These are phyloP conservation scores for Yamadazyma triangularis DNA, from an alignment of 1,139 yeast species.

Conservation along the genomic window DNA sequence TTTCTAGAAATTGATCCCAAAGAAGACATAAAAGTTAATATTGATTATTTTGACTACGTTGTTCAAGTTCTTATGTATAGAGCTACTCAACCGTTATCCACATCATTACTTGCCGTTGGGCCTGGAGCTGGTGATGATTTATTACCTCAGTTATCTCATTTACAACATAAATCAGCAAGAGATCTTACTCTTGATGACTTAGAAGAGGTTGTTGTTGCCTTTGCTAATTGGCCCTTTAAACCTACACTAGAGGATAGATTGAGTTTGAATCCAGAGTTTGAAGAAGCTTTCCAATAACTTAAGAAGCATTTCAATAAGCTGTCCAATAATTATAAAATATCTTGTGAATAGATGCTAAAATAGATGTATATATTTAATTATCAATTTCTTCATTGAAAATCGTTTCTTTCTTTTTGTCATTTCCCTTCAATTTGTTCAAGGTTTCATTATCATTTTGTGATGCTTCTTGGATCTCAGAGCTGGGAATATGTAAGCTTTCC, in stretches of 20 bases:
- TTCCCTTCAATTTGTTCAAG: no score
- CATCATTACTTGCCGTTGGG: slow-evolving; percentile 55
- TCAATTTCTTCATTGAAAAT: not conserved
- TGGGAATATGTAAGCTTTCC: no score
- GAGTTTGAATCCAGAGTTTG: slow-evolving; percentile 8
- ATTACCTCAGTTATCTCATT: slow-evolving; percentile 15
- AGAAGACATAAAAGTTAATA: slow-evolving; percentile 26
- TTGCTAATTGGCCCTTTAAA: slow-evolving; percentile 81
- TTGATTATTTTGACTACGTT: slow-evolving; percentile 64
- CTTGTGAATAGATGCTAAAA: not conserved
- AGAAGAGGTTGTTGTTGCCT: slow-evolving; percentile 43
- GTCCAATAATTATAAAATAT: not conserved
- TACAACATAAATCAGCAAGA: slow-evolving; percentile 38
- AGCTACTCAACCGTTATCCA: slow-evolving; percentile 32
- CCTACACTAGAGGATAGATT: slow-evolving; percentile 36
- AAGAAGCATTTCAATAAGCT: slow-evolving; percentile 4
- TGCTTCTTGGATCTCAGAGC: no score
- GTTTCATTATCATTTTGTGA: no score
- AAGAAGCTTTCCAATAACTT: no score
- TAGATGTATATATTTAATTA: not conserved
- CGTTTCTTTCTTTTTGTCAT: not conserved
- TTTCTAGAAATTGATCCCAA: slow-evolving; percentile 62
- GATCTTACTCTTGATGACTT: slow-evolving; percentile 56
- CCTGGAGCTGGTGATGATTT: slow-evolving; percentile 80
- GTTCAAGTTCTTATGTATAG: slow-evolving; percentile 60